These are phyloP conservation scores for Rhynchosporium graminicola DNA, from an alignment of 2,329 filamentous ascomycete species.

Conservation along the genomic window DNA sequence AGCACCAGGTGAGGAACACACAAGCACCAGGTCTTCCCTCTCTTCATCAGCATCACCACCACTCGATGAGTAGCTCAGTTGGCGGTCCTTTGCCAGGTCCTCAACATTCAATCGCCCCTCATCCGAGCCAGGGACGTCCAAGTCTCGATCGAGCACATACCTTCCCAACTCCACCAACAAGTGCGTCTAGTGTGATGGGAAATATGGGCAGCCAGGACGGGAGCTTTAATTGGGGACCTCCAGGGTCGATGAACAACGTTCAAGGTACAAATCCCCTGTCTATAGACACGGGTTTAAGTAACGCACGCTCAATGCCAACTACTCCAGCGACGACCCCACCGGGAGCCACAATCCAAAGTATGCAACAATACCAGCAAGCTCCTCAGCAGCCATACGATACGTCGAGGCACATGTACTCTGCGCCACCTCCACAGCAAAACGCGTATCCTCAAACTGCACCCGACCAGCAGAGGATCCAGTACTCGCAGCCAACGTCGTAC, in stretches of 20 bases:
- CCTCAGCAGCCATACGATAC: conserved; percentile 72
- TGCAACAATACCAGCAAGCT: conserved; percentile 72
- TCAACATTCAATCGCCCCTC: conserved; percentile 60
- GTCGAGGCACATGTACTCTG: conserved; percentile 77
- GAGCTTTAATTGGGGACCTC: conserved; percentile 76
- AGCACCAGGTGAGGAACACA: conserved; percentile 63
- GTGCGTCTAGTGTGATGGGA: conserved; percentile 80
- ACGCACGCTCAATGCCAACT: conserved; percentile 81
- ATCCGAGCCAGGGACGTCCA: conserved; percentile 73
- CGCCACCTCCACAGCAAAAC: conserved; percentile 63
- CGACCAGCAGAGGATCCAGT: conserved; percentile 67
- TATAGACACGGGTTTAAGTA: conserved; percentile 78
- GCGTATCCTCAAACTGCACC: conserved; percentile 68
- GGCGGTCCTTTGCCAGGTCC: conserved; percentile 50
- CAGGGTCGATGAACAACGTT: conserved; percentile 58
- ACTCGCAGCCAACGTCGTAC: conserved; percentile 61
- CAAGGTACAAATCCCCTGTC: conserved; percentile 71
- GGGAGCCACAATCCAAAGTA: conserved; percentile 71
- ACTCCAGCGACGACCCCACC: conserved; percentile 92
- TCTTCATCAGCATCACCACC: conserved; percentile 66
- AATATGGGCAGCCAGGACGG: conserved; percentile 71
- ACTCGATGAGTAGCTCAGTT: conserved; percentile 62
- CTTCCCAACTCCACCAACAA: conserved; percentile 91
- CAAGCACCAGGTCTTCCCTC: conserved; percentile 64
- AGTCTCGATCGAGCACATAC: conserved; percentile 83